Base-by-base conservation (phyloP, 2,329 filamentous ascomycete species). In the Colletotrichum endophyticum region DNA sequence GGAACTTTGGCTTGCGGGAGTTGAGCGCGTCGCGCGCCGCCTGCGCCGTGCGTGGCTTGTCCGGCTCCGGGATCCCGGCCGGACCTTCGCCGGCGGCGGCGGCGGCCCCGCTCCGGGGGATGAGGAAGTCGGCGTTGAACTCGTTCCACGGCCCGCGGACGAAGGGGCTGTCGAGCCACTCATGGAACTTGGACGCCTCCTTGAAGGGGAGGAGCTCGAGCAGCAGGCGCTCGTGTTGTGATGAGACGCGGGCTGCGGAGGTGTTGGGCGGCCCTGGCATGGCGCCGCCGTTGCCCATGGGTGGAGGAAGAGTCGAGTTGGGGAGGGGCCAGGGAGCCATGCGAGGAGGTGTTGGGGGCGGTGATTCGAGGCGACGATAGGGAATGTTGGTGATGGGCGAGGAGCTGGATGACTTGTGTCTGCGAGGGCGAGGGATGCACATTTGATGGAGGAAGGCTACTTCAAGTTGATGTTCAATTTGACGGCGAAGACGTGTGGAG, bases 191-290 rank as follows among this genome's bases (percentile, higher is more conserved):
- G 30, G 64, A 59, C 39, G 73, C 62, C 63, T 83, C 82, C 62
- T 83, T 82, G 80, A 86, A 84, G 32, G 85, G 84, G 13, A 87
- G 81, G 53, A 85, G 82, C 77, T 86, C 84, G 77, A 86, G 80
- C 67, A 86, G 81, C 39, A 86, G 84, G 36, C 85, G 83, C 78
- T 85, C 82, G 77, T 85, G 83, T 78, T 86, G 84, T 5, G 78
- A 72, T 25, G 81, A 77, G 61, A 84, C 64, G 53, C 44, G 62
- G 39, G 66, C n/a, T 4, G 74, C 27, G 63, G 66, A 7, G 28
- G 49, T 53, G 44, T 22, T 22, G 8, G 44, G n/a, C n/a, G 44
- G 22, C 6, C 36, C 27, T 19, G 69, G 39, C 22, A 30, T 36
- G 19, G 61, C 22, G 36, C 22, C 39, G 39, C 56, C 32, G 15